Evolutionary conservation across 208 protist genomes (phyloP).

Genomic region (Trypanosoma brucei): DNA sequence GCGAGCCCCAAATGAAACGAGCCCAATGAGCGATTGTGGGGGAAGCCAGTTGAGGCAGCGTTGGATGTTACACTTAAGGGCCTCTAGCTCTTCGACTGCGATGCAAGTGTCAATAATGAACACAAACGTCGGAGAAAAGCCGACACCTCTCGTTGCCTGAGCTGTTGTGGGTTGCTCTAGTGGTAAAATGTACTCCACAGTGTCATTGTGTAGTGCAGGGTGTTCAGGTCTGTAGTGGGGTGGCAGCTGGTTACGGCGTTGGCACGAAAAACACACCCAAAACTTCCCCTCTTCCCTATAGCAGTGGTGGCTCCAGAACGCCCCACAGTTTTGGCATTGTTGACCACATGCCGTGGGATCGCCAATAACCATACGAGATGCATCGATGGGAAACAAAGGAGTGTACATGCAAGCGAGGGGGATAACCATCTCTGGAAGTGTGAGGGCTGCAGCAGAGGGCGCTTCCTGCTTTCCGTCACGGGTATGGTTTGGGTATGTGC

Average conservation of each 20-base stretch:
- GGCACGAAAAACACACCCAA: conserved; percentile 81
- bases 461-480: conserved; percentile 30
- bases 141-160: conserved; percentile 6
- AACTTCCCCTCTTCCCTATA: conserved; percentile 55
- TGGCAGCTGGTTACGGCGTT: conserved; percentile 53
- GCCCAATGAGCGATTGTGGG: conserved; percentile 91
- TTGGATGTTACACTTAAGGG: conserved; percentile 89
- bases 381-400: conserved; percentile 55
- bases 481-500: conserved; percentile 70
- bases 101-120: conserved; percentile 97
- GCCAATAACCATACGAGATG: conserved; percentile 41
- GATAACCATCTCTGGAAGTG: conserved; percentile 78
- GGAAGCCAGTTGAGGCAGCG: conserved; percentile 93
- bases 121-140: conserved; percentile 54
- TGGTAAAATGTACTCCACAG: conserved; percentile 73
- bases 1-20: conserved; percentile 96
- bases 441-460: conserved; percentile 28
- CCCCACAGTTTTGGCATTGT: conserved; percentile 68
- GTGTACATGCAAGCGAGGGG: conserved; percentile 89
- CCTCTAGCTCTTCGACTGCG: conserved; percentile 84
- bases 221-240: conserved; percentile 43
- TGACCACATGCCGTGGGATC: conserved; percentile 32
- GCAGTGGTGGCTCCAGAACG: conserved; percentile 61
- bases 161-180: not conserved
- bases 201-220: conserved; percentile 63